phyloP scores from a whole-genome alignment of 306 rosid genomes.

The Cicer bijugum region DNA sequence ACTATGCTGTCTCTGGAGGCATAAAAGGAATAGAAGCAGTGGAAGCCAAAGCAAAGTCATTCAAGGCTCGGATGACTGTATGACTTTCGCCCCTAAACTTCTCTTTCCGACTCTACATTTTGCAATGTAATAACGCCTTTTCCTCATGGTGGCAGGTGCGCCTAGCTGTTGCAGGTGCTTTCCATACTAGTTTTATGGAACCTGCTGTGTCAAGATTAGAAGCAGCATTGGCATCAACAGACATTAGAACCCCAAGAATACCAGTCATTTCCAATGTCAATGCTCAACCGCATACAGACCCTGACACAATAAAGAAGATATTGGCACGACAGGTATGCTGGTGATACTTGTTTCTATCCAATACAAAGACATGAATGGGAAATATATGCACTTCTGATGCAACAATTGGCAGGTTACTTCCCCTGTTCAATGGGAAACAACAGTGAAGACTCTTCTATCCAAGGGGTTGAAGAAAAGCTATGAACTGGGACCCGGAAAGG shows the following conservation, averaged over 20 bases:
- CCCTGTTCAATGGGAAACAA: slow-evolving; percentile 99
- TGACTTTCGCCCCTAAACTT: slow-evolving; percentile 22
- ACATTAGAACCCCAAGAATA: slow-evolving; percentile 79
- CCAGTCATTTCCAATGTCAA: slow-evolving; percentile 96
- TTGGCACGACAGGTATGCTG: slow-evolving; percentile 79
- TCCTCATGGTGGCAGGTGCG: slow-evolving; percentile 66
- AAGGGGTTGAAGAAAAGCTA: slow-evolving; percentile 88
- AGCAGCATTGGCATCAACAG: slow-evolving; percentile 85
- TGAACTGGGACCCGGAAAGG: slow-evolving; percentile 99
- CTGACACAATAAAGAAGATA: slow-evolving; percentile 78
- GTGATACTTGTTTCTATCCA: slow-evolving; percentile 23
- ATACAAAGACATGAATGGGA: slow-evolving; percentile 19
- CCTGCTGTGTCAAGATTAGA: slow-evolving; percentile 98
- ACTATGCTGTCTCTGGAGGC: slow-evolving; percentile 98
- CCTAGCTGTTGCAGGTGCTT: slow-evolving; percentile 96
- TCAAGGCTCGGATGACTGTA: slow-evolving; percentile 99
- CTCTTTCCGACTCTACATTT: slow-evolving; percentile 19
- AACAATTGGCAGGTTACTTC: slow-evolving; percentile 79
- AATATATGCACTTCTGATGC: slow-evolving; percentile 35
- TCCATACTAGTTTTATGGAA: slow-evolving; percentile 94
- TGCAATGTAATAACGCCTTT: slow-evolving; percentile 38
- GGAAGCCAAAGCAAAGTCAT: slow-evolving; percentile 96
- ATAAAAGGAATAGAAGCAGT: slow-evolving; percentile 87
- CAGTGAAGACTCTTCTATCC: slow-evolving; percentile 74
- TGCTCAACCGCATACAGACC: slow-evolving; percentile 88